Percentiles rank a stretch among this genome's conserved stretches.
Conservation (phyloP, 1,284 basidiomycete species). For the Marasmius sp. region DNA sequence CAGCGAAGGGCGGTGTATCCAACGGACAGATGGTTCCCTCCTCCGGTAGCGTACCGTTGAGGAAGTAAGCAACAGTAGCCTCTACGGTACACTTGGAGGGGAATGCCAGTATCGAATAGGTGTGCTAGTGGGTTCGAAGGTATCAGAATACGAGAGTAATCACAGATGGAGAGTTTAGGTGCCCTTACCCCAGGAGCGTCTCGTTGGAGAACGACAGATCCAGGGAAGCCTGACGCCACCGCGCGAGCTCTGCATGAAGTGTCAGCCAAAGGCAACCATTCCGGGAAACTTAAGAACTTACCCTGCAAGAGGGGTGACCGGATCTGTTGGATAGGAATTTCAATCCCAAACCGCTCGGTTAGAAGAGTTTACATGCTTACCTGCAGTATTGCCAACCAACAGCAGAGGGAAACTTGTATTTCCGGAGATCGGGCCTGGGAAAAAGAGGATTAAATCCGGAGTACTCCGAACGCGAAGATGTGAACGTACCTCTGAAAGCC, state of each 20-base stretch:
- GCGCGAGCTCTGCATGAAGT: constrained; percentile 2
- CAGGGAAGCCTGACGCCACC: constrained; percentile 10
- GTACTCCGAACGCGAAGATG: no score
- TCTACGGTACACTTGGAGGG: not conserved
- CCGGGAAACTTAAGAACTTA: not conserved
- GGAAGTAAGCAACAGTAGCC: not conserved
- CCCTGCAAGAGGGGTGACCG: constrained; percentile 7
- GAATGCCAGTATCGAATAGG: no score
- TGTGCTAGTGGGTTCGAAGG: no score
- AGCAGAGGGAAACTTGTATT: constrained; percentile 14
- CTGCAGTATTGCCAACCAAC: constrained; percentile 14
- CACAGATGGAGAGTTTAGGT: no score
- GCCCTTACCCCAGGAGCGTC: constrained; percentile 11
- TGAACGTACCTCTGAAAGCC: constrained; percentile 10
- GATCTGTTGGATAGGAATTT: not conserved
- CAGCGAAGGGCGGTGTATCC: not conserved
- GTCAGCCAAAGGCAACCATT: no score
- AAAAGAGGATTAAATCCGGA: no score
- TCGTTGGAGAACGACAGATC: constrained; percentile 14
- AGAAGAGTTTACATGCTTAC: constrained; percentile 2
- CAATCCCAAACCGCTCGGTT: not conserved
- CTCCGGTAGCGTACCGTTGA: not conserved
- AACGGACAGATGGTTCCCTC: not conserved
- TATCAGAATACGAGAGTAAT: no score
- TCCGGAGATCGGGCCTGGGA: constrained; percentile 10